phyloP scores from a whole-genome alignment of 192 early-diverging fungal genomes.

The Geranomyces michiganensis region DNA sequence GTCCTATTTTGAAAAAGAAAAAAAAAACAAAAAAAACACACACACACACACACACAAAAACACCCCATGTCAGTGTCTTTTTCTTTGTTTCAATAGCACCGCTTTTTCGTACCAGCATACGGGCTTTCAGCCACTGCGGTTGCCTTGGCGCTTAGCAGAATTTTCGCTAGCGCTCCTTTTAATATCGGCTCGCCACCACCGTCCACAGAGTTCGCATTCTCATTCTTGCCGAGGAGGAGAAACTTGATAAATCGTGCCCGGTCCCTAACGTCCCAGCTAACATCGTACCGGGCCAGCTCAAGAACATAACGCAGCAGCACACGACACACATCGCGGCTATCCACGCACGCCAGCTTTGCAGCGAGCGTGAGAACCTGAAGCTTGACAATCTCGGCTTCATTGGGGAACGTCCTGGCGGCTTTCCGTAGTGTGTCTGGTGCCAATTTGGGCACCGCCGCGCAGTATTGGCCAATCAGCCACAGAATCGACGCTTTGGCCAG shows the following conservation, averaged over 20 bases:
- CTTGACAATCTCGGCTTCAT: constrained; percentile 72
- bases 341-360: constrained; percentile 60
- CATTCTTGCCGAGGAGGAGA: constrained; percentile 41
- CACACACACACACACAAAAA: no score
- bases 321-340: constrained; percentile 7
- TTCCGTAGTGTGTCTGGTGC: constrained; percentile 83
- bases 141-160: constrained; percentile 51
- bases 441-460: constrained; percentile 59
- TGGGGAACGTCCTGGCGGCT: constrained; percentile 62
- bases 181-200: constrained; percentile 27
- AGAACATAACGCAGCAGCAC: constrained; percentile 69
- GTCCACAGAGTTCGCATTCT: constrained; percentile 11
- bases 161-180: constrained; percentile 56
- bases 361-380: constrained; percentile 82
- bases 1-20: constrained; percentile 14
- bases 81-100: no score
- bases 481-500: constrained; percentile 82
- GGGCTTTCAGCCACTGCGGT: constrained; percentile 33
- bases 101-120: constrained; percentile 23
- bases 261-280: constrained; percentile 88
- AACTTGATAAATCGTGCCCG: constrained; percentile 75
- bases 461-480: constrained; percentile 86
- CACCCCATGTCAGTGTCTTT: no score
- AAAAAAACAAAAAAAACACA: no score
- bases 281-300: constrained; percentile 88